Conservation (phyloP, 2,329 filamentous ascomycete genomes). For the Fusarium lyarnte region DNA sequence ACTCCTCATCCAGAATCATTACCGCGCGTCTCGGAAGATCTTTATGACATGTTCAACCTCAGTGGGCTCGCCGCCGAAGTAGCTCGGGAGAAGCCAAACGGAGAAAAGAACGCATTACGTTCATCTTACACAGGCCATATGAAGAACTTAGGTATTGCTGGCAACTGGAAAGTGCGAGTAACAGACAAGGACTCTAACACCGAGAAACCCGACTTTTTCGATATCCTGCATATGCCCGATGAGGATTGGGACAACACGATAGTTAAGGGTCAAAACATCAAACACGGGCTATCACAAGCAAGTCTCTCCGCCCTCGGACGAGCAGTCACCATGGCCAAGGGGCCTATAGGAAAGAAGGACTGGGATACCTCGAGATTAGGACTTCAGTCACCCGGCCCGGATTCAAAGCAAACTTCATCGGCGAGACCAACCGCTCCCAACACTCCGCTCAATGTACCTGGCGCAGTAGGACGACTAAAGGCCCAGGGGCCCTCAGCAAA, state of each 20-base stretch:
- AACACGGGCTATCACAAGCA: conserved; percentile 60
- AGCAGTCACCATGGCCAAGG: conserved; percentile 67
- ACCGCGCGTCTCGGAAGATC: conserved; percentile 63
- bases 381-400: conserved; percentile 58
- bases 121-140: conserved; percentile 77
- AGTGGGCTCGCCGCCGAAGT: conserved; percentile 67
- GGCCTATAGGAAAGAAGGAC: conserved; percentile 61
- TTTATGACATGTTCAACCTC: conserved; percentile 68
- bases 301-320: conserved; percentile 56
- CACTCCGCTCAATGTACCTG: conserved; percentile 57
- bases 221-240: conserved; percentile 61
- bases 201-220: conserved; percentile 58
- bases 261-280: conserved; percentile 64
- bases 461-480: conserved; percentile 51
- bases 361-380: conserved; percentile 70
- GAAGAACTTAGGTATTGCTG: conserved; percentile 69
- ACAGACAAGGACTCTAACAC: conserved; percentile 59
- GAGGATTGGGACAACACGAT: conserved; percentile 65
- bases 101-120: conserved; percentile 72
- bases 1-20: conserved; percentile 62
- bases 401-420: conserved; percentile 54
- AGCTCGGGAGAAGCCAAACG: conserved; percentile 70
- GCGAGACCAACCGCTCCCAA: conserved; percentile 62
- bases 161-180: conserved; percentile 68
- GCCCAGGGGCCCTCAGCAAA: conserved; percentile 51